Percentiles rank a stretch among this genome's conserved stretches.
Evolutionary conservation across 2,329 filamentous ascomycete species (phyloP).

Genomic region (Taxawa tesnikishii): DNA sequence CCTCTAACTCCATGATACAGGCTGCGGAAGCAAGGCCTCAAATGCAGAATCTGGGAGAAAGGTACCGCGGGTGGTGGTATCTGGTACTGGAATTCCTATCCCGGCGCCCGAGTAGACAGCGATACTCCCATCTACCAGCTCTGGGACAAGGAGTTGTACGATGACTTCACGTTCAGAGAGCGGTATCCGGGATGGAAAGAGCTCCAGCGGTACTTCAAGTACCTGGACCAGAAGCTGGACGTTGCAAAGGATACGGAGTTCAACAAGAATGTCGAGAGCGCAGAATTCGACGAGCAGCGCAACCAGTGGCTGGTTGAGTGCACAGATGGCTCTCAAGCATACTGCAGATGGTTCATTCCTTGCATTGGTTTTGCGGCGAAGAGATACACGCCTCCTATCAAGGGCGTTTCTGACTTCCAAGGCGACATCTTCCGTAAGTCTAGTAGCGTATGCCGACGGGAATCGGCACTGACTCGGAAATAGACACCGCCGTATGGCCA

Average conservation of each 20-base stretch:
- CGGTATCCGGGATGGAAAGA: constrained; percentile 27
- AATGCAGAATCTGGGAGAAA: constrained; percentile 17
- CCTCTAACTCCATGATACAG: constrained; percentile 5
- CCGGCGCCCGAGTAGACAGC: constrained; percentile 32
- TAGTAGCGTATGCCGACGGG: too few species aligned
- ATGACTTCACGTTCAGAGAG: constrained; percentile 42
- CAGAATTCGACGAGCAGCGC: constrained; percentile 35
- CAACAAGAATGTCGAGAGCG: constrained; percentile 41
- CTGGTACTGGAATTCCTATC: constrained; percentile 20
- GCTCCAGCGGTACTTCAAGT: constrained; percentile 46
- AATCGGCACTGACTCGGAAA: constrained; percentile 28
- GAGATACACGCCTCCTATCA: constrained; percentile 49
- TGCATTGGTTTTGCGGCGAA: constrained; percentile 48
- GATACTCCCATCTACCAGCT: constrained; percentile 20
- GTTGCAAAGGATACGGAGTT: constrained; percentile 47
- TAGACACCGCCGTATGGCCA: constrained; percentile 40
- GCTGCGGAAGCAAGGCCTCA: constrained; percentile 21
- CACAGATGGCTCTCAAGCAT: constrained; percentile 38
- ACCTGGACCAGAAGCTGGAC: constrained; percentile 42
- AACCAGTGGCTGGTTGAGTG: constrained; percentile 41
- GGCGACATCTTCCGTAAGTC: constrained; percentile 42
- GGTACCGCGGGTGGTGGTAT: constrained; percentile 20
- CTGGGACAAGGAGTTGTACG: constrained; percentile 14
- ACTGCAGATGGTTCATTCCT: constrained; percentile 39
- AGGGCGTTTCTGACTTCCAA: constrained; percentile 47